These are phyloP conservation scores for Breviolum minutum DNA, from an alignment of 73 alveolate species.

Conservation along the genomic window DNA sequence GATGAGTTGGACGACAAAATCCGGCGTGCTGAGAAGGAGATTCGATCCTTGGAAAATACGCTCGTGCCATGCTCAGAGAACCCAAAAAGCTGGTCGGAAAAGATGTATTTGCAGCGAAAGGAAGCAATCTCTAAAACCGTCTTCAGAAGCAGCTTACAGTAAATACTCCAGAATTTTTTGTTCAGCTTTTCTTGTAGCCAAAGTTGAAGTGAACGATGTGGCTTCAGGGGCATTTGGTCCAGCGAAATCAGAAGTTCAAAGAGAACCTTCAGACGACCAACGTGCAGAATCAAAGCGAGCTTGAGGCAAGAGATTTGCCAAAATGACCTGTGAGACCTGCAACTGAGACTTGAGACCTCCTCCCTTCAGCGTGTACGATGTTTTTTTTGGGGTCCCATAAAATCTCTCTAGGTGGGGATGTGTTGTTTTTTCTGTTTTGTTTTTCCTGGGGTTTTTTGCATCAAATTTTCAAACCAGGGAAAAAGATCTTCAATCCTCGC, in stretches of 20 bases:
- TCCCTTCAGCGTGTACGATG: no score
- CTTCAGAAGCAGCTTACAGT: no score
- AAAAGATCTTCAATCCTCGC: background rate
- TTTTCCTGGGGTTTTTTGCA: no score
- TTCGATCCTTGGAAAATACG: constrained; percentile 81
- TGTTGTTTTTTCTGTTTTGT: background rate
- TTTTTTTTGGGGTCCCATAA: background rate
- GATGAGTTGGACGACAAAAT: constrained; percentile 99
- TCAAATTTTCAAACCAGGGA: background rate
- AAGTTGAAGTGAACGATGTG: no score
- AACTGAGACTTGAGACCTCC: no score
- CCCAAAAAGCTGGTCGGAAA: background rate
- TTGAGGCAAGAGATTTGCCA: constrained; percentile 24
- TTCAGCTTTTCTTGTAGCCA: background rate
- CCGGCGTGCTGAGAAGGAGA: constrained; percentile 98
- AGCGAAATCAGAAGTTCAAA: constrained; percentile 94
- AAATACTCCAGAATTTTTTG: no score
- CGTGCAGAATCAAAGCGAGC: constrained; percentile 80
- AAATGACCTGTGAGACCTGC: no score
- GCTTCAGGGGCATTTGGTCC: constrained; percentile 90
- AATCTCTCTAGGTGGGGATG: background rate
- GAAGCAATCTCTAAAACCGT: no score
- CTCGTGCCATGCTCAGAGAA: background rate
- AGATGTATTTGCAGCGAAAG: no score
- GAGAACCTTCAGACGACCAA: constrained; percentile 89